Evolutionary conservation across 2,329 filamentous ascomycete genomes (phyloP), one percentile per base, ranked within the genome.

Genomic region (Trichoderma oligosporum): DNA sequence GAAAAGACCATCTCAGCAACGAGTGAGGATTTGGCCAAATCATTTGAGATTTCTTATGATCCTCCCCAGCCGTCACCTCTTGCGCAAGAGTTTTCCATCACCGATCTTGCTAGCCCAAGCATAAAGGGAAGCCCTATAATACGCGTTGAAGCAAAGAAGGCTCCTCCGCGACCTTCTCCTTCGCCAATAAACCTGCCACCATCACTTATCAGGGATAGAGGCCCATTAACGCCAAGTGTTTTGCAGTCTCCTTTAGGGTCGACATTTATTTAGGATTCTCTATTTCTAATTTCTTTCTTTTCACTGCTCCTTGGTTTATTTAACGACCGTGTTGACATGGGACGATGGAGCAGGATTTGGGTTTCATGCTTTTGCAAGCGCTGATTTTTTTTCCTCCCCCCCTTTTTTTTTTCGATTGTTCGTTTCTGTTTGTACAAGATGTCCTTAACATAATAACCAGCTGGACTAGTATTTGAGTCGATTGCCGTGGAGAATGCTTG

Each of bases 1-100:
- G 67, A 71, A 48, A 65, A 69, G 42, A 68, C 68, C 25, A 69
- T 74, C 35, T 71, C 70, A 1, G 66, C 27, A 44, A 67, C 69
- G 11, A 69, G 64, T 56, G 67, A 70, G 42, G 66, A 67, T 36
- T 61, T 74, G 1, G 65, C 67, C 9, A 64, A 62, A 16, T 65
- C 64, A 2, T 69, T 74, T 58, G 71, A 72, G 25, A 58, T 70
- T 18, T 58, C 63, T 14, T 60, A 63, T 4, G 64, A 24, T 63
- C 67, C 14, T 11, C 51, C 57, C 11, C 47, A 42, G 35, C 56
- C 44, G 2, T 71, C 69, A 9, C 69, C 69, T 6, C 66, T 71
- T n/a, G 62, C 64, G 52, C 64, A 42, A 1, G 66, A 68, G 33
- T 70, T 70, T 56, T 61, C 65, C 7, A 58, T 61, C 1, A 18